Conservation (phyloP, 176 grass and related monocot genomes). For the Saccharum officinarum region DNA sequence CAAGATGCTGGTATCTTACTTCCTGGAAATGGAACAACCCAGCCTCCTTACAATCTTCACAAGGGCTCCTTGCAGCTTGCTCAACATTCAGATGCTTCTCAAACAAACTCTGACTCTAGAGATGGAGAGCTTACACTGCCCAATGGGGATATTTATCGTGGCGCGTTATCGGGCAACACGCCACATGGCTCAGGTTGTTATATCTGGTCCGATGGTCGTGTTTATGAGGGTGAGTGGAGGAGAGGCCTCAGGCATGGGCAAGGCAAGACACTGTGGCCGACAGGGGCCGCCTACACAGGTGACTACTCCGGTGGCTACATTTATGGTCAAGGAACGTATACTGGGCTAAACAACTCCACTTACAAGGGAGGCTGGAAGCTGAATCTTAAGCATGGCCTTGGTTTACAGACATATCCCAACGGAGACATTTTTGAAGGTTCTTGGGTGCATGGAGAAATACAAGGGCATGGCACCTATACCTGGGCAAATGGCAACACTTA, state of each 20-base stretch:
- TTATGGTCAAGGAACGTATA: conserved; percentile 72
- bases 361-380: conserved; percentile 90
- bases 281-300: conserved; percentile 67
- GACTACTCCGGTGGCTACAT: conserved; percentile 86
- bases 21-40: neutral
- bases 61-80: neutral
- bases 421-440: conserved; percentile 82
- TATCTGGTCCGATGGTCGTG: conserved; percentile 69
- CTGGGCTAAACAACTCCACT: conserved; percentile 40
- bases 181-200: conserved; percentile 79
- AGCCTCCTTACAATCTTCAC: neutral
- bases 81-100: conserved; percentile 49
- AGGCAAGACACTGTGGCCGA: conserved; percentile 71
- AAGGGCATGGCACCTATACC: conserved; percentile 78
- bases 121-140: conserved; percentile 53
- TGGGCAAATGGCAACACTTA: conserved; percentile 83
- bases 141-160: conserved; percentile 67
- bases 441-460: conserved; percentile 82
- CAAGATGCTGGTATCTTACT: neutral
- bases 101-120: conserved; percentile 41
- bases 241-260: conserved; percentile 79
- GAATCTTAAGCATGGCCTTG: conserved; percentile 81
- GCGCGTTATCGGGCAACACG: conserved; percentile 56
- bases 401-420: conserved; percentile 71
- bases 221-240: conserved; percentile 79